Conservation (phyloP, 2,329 filamentous ascomycete genomes). For the Truncatella angustata region DNA sequence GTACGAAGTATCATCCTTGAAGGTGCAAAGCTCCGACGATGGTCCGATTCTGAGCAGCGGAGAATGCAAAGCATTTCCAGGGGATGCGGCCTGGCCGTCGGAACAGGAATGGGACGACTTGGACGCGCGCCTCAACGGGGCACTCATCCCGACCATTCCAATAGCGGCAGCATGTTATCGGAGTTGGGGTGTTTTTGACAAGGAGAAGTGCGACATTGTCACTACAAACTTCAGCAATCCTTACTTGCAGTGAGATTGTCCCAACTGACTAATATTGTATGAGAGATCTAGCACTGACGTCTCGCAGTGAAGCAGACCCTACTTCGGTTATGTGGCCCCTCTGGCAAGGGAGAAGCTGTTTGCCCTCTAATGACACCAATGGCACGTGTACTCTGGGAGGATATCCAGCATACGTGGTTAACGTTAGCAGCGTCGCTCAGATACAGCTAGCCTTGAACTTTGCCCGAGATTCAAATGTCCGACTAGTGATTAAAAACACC, state of each 20-base stretch:
- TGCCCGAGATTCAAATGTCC: slow-evolving; percentile 32
- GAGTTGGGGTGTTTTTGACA: slow-evolving; percentile 28
- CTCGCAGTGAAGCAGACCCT: slow-evolving; percentile 15
- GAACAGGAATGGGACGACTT: slow-evolving; percentile 30
- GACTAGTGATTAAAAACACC: slow-evolving; percentile 43
- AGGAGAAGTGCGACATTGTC: slow-evolving; percentile 27
- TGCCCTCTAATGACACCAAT: slow-evolving; percentile 20
- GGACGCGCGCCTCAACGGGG: slow-evolving; percentile 31
- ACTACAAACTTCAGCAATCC: too few species aligned
- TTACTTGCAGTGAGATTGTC: too few species aligned
- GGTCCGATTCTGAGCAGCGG: neutral
- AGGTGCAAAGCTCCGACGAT: neutral
- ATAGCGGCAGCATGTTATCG: slow-evolving; percentile 32
- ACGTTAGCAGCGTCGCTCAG: slow-evolving; percentile 32
- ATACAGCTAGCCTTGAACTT: slow-evolving; percentile 33
- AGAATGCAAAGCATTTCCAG: slow-evolving; percentile 33
- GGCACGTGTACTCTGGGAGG: slow-evolving; percentile 32
- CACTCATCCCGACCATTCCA: slow-evolving; percentile 30
- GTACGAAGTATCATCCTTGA: slow-evolving; percentile 3
- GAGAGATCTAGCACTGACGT: too few species aligned
- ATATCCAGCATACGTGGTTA: slow-evolving; percentile 34
- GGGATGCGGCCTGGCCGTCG: slow-evolving; percentile 29
- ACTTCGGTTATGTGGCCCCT: slow-evolving; percentile 31
- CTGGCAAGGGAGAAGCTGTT: slow-evolving; percentile 38
- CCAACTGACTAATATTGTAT: too few species aligned